These are phyloP conservation scores for Arthrobotrys sphaeroides DNA, from an alignment of 2,329 filamentous ascomycete genomes.

Conservation along the genomic window DNA sequence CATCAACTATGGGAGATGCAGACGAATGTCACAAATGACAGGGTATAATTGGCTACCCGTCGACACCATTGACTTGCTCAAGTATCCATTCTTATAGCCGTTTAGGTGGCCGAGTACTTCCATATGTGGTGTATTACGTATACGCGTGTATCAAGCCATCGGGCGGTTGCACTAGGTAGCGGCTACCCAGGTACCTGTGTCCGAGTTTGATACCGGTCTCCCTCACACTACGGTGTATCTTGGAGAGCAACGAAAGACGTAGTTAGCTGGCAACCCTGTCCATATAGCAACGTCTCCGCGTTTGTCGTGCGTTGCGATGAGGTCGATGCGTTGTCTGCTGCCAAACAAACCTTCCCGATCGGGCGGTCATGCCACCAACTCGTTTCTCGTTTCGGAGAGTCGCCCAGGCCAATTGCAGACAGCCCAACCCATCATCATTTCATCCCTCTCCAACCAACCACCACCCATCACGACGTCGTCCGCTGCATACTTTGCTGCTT, in stretches of 20 bases:
- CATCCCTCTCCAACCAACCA: slow-evolving; percentile 52
- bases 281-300: neutral
- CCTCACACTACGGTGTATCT: too few species aligned
- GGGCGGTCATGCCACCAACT: slow-evolving; percentile 37
- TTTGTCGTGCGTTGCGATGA: slow-evolving; percentile 19
- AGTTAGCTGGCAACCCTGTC: neutral
- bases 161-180: too few species aligned
- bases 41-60: too few species aligned
- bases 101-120: too few species aligned
- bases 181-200: too few species aligned
- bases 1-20: neutral
- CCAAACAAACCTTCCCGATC: neutral
- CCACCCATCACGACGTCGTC: slow-evolving; percentile 31
- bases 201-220: too few species aligned
- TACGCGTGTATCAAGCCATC: too few species aligned
- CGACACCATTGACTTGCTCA: too few species aligned
- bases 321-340: neutral
- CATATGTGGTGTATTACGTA: too few species aligned
- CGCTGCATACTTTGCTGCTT: slow-evolving; percentile 14
- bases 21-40: neutral
- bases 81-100: too few species aligned
- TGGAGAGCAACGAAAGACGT: neutral
- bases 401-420: slow-evolving; percentile 32
- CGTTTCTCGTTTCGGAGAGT: slow-evolving; percentile 17
- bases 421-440: slow-evolving; percentile 44